These are phyloP conservation scores for Venturia oleaginea DNA, from an alignment of 2,329 filamentous ascomycete genomes.

Conservation along the genomic window DNA sequence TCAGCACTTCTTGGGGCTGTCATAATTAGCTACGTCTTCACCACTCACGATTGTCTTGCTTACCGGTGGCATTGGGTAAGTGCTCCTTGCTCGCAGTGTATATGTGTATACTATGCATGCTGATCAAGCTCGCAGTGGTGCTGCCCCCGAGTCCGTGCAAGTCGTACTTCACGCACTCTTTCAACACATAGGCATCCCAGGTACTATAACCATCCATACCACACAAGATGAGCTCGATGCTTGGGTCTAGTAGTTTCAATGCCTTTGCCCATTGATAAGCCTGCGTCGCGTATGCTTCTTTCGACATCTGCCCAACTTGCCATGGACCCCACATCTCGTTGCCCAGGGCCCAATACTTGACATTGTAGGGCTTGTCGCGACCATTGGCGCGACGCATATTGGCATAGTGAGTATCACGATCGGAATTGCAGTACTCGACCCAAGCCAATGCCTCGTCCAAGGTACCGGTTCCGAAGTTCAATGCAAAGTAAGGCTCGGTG, in stretches of 20 bases:
- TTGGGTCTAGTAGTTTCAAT: conserved; percentile 61
- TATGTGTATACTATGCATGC: conserved; percentile 75
- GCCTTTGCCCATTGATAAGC: conserved; percentile 66
- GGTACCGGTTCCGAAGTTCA: conserved; percentile 67
- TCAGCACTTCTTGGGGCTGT: conserved; percentile 58
- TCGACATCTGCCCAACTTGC: conserved; percentile 60
- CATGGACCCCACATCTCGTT: conserved; percentile 63
- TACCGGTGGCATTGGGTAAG: conserved; percentile 27
- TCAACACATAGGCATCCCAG: conserved; percentile 68
- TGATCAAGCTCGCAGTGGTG: conserved; percentile 46
- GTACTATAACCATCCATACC: conserved; percentile 58
- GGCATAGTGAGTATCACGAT: conserved; percentile 69
- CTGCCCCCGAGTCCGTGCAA: conserved; percentile 41
- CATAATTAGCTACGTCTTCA: conserved; percentile 43
- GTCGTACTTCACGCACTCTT: conserved; percentile 52
- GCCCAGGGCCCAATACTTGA: conserved; percentile 27
- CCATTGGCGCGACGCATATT: conserved; percentile 71
- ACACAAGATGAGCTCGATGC: conserved; percentile 61
- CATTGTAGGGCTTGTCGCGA: conserved; percentile 64
- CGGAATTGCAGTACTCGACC: conserved; percentile 81
- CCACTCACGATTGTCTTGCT: conserved; percentile 10
- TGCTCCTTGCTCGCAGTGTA: conserved; percentile 54
- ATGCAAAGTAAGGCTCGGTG: conserved; percentile 68
- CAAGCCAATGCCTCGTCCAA: conserved; percentile 57
- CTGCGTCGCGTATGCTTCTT: conserved; percentile 60